These are phyloP conservation scores for Phytophthora litchii DNA, from an alignment of 352 stramenopile genomes.

Conservation along the genomic window DNA sequence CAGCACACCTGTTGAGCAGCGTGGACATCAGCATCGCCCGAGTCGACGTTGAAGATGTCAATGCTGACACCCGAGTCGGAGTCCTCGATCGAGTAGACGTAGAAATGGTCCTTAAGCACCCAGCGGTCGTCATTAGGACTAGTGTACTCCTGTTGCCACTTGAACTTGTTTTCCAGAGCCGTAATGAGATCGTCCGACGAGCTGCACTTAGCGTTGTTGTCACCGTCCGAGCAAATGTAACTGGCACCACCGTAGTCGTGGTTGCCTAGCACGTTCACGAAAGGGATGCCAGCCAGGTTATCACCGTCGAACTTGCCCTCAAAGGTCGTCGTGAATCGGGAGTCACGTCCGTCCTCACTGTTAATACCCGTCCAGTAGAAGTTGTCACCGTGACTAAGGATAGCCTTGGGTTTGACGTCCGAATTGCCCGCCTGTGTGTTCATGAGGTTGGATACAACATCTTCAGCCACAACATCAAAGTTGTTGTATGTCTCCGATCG, in stretches of 20 bases:
- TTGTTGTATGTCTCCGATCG: constrained; percentile 59
- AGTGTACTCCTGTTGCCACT: constrained; percentile 55
- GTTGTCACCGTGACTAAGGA: constrained; percentile 74
- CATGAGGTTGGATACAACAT: constrained; percentile 71
- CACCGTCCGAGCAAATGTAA: constrained; percentile 54
- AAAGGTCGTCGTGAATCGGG: constrained; percentile 65
- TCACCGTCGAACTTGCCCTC: constrained; percentile 59
- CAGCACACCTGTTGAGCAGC: constrained; percentile 60
- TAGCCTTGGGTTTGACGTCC: constrained; percentile 54
- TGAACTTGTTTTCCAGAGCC: constrained; percentile 53
- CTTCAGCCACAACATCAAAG: constrained; percentile 67
- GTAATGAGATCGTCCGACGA: constrained; percentile 35
- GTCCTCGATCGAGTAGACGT: constrained; percentile 54
- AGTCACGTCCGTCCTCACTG: constrained; percentile 44
- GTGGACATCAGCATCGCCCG: constrained; percentile 61
- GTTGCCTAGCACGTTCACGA: constrained; percentile 71
- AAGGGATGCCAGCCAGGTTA: constrained; percentile 54
- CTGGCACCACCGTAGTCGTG: constrained; percentile 73
- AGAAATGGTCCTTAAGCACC: constrained; percentile 66
- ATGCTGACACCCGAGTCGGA: constrained; percentile 49
- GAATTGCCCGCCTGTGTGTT: constrained; percentile 48
- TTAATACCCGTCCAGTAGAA: constrained; percentile 78
- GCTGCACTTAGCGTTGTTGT: constrained; percentile 39
- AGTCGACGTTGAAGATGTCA: constrained; percentile 74
- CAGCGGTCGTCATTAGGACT: constrained; percentile 65